phyloP scores from a whole-genome alignment of 2,329 filamentous ascomycete species.

The Botrytis sinoallii region DNA sequence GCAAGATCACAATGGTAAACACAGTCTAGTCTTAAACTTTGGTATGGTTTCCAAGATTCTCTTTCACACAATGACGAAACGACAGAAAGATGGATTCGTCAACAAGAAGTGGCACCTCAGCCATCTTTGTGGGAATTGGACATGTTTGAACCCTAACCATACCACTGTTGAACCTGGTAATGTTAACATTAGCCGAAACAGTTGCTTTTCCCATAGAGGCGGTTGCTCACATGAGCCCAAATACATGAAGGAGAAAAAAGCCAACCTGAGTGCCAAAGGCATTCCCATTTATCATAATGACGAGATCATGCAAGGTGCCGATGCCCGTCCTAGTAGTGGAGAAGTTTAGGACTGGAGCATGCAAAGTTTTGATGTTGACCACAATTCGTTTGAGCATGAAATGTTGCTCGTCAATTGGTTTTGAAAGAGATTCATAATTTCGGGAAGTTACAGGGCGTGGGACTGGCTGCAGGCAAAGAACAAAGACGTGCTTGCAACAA shows the following conservation, averaged over 20 bases:
- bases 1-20: slow-evolving; percentile 18
- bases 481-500: neutral
- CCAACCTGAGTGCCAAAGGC: slow-evolving; percentile 27
- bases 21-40: slow-evolving; percentile 30
- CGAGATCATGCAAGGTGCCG: neutral
- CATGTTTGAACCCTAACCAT: slow-evolving; percentile 35
- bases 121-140: slow-evolving; percentile 39
- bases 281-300: neutral
- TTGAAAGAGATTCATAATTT: neutral
- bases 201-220: slow-evolving; percentile 31
- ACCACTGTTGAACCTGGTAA: slow-evolving; percentile 31
- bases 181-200: slow-evolving; percentile 33
- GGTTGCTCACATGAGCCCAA: slow-evolving; percentile 31
- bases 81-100: slow-evolving; percentile 34
- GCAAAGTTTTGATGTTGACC: neutral
- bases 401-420: neutral
- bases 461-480: neutral
- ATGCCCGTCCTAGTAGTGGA: neutral
- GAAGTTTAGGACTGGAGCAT: neutral
- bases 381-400: neutral
- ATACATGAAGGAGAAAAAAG: slow-evolving; percentile 33
- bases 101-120: slow-evolving; percentile 34
- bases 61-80: slow-evolving; percentile 25
- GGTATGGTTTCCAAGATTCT: slow-evolving; percentile 31
- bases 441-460: neutral